Percentiles rank a stretch among this genome's conserved stretches.
Conservation (phyloP, 2,329 filamentous ascomycete genomes). For the Pseudogymnoascus verrucosus region DNA sequence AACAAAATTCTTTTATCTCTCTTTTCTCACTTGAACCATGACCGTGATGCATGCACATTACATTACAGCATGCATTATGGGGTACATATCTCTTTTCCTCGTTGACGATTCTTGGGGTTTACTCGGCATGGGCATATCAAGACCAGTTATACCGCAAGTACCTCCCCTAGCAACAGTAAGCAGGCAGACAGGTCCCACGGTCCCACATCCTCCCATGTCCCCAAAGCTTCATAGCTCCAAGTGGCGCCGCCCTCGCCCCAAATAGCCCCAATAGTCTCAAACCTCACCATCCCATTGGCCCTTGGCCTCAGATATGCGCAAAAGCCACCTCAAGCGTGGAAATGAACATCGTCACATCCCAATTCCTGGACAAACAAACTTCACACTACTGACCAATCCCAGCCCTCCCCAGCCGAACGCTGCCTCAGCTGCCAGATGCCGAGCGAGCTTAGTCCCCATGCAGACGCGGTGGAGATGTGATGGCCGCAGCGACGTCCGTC, state of each 20-base stretch:
- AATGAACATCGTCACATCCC: background rate
- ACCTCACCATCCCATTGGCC: background rate
- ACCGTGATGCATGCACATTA: background rate
- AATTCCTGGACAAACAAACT: background rate
- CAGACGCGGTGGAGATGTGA: background rate
- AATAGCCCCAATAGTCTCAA: background rate
- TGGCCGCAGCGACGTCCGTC: background rate
- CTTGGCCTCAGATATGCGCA: background rate
- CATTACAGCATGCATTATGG: background rate
- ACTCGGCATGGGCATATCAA: background rate
- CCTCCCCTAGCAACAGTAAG: background rate
- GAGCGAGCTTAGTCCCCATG: background rate
- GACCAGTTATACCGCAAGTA: background rate
- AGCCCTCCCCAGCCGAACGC: background rate
- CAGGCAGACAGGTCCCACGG: background rate
- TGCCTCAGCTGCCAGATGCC: constrained; percentile 6
- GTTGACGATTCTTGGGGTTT: background rate
- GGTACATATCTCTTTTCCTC: background rate
- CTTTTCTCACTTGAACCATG: background rate
- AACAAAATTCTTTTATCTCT: background rate
- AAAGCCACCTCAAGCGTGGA: constrained; percentile 5
- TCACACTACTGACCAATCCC: background rate
- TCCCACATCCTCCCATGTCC: background rate
- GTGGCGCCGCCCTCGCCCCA: background rate
- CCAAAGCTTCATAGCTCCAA: constrained; percentile 2